Evolutionary conservation across 441 rosid genomes (phyloP).

Genomic region (Biscutella laevigata): DNA sequence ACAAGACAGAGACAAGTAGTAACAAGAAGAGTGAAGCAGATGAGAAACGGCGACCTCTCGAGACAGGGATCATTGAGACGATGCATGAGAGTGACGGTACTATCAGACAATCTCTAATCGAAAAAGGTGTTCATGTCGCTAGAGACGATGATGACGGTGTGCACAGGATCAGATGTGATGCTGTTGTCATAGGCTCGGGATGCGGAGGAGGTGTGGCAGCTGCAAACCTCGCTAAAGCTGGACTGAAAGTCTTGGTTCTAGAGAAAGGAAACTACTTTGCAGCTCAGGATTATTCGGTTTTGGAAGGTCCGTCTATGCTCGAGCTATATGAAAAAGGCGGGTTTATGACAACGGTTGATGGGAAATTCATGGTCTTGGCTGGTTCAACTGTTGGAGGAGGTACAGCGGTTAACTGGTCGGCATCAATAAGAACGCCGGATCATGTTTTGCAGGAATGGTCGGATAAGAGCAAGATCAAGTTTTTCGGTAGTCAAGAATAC

Average conservation of each 20-base stretch:
- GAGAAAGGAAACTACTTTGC: constrained; percentile 70
- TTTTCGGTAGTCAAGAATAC: constrained; percentile 47
- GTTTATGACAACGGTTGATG: constrained; percentile 34
- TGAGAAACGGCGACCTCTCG: constrained; percentile 36
- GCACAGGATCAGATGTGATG: constrained; percentile 60
- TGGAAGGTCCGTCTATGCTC: constrained; percentile 52
- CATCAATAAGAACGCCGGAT: constrained; percentile 51
- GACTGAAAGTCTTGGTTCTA: constrained; percentile 53
- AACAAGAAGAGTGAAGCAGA: constrained; percentile 18
- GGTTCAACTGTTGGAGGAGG: constrained; percentile 88
- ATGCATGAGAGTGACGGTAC: constrained; percentile 33
- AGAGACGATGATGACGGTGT: constrained; percentile 22
- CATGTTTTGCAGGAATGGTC: constrained; percentile 54
- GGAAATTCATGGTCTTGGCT: constrained; percentile 39
- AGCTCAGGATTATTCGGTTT: constrained; percentile 44
- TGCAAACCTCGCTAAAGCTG: constrained; percentile 50
- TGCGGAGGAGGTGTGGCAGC: constrained; percentile 82
- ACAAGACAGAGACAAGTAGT: constrained; percentile 26
- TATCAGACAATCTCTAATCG: constrained; percentile 32
- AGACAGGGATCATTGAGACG: constrained; percentile 53
- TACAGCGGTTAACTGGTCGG: constrained; percentile 70
- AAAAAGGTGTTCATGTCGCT: constrained; percentile 45
- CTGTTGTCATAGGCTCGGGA: constrained; percentile 58
- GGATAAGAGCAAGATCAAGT: constrained; percentile 35
- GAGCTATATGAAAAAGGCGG: constrained; percentile 53